phyloP scores from a whole-genome alignment of 129 eudicot genomes.

The Chrysanthemum seticuspe region DNA sequence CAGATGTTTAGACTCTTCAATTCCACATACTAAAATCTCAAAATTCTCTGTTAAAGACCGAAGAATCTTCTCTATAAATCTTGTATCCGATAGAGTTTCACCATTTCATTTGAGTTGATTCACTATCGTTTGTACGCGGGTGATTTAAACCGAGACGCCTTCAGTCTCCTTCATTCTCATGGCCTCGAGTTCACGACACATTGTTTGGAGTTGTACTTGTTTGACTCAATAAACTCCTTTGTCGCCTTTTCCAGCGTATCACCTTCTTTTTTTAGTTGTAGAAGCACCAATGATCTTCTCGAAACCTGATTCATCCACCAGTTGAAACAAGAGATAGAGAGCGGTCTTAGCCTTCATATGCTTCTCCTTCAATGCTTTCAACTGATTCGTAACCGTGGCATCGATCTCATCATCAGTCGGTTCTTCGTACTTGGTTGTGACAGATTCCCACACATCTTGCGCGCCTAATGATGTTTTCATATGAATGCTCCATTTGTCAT shows the following conservation, averaged over 20 bases:
- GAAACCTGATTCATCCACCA: conserved; percentile 5
- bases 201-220: conserved; percentile 7
- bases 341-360: background rate
- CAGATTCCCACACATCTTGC: background rate
- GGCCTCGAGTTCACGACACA: background rate
- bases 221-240: background rate
- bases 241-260: background rate
- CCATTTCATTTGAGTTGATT: too few relatives aligned
- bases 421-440: background rate
- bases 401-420: background rate
- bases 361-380: background rate
- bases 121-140: too few relatives aligned
- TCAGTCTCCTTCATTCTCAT: too few relatives aligned
- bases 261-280: background rate
- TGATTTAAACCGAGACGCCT: too few relatives aligned
- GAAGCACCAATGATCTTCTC: conserved; percentile 5
- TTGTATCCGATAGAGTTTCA: too few relatives aligned
- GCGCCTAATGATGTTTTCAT: background rate
- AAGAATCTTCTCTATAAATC: too few relatives aligned
- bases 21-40: too few relatives aligned
- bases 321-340: background rate
- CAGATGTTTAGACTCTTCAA: too few relatives aligned
- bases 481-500: conserved; percentile 7
- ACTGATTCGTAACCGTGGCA: background rate
- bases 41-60: too few relatives aligned